phyloP scores from a whole-genome alignment of 495 filamentous ascomycete genomes.

The Pyrenula massariospora region DNA sequence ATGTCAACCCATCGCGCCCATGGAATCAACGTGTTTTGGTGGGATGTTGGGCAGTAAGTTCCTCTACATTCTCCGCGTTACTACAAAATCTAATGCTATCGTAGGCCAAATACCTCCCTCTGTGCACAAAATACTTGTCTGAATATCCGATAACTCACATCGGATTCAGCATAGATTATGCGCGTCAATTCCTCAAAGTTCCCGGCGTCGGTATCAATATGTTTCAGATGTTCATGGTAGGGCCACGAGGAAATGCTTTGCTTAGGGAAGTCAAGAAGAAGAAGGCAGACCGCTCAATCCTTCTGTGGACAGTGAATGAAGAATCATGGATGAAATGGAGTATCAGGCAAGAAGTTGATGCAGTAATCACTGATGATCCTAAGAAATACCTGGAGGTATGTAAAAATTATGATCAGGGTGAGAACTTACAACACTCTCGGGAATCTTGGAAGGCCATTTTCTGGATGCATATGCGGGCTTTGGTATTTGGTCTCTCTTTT shows the following conservation, averaged over 20 bases:
- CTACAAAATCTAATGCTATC: no score
- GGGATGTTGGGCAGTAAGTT: slow-evolving; percentile 78
- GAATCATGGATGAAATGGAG: slow-evolving; percentile 63
- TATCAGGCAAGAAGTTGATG: slow-evolving; percentile 38
- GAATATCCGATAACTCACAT: slow-evolving; percentile 59
- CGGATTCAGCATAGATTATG: slow-evolving; percentile 55
- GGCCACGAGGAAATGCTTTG: slow-evolving; percentile 51
- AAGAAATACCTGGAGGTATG: slow-evolving; percentile 30
- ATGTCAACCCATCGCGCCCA: slow-evolving; percentile 24
- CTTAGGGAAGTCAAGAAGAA: slow-evolving; percentile 46
- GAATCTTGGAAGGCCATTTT: slow-evolving; percentile 21
- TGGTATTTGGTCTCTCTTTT: slow-evolving; percentile 22
- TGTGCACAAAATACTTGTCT: slow-evolving; percentile 49
- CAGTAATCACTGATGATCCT: slow-evolving; percentile 48
- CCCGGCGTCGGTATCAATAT: slow-evolving; percentile 65
- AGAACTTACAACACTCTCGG: background rate
- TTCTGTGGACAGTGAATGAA: slow-evolving; percentile 79
- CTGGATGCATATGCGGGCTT: slow-evolving; percentile 26
- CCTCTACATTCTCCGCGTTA: no score
- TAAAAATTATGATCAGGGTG: slow-evolving; percentile 13
- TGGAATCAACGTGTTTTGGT: slow-evolving; percentile 70
- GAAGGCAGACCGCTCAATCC: slow-evolving; percentile 42
- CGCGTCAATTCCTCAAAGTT: slow-evolving; percentile 51
- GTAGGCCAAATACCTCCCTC: slow-evolving; percentile 51
- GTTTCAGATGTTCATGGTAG: slow-evolving; percentile 49